Evolutionary conservation across 225 moss, liverwort and hornwort genomes (phyloP).

Genomic region (Sphagnum tenellum): DNA sequence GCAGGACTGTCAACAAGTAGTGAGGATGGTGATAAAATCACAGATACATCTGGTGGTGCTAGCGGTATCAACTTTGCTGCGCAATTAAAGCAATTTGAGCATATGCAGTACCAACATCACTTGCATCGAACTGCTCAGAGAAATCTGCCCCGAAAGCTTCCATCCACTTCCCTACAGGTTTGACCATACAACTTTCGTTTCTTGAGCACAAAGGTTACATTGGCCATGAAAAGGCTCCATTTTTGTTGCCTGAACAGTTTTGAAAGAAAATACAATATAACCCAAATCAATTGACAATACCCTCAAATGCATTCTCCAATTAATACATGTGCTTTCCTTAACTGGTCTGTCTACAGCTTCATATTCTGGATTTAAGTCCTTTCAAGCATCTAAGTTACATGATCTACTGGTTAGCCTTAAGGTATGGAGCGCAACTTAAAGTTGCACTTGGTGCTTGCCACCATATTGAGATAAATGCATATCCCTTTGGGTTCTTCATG

Average conservation of each 20-base stretch:
- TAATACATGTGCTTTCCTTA: too few relatives aligned
- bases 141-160: slow-evolving; percentile 46
- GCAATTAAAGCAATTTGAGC: slow-evolving; percentile 83
- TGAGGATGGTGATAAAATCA: slow-evolving; percentile 55
- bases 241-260: not conserved
- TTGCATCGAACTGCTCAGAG: slow-evolving; percentile 52
- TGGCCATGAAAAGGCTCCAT: too few relatives aligned
- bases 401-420: not conserved
- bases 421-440: not conserved
- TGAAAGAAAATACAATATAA: too few relatives aligned
- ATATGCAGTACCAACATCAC: slow-evolving; percentile 90
- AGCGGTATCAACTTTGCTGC: slow-evolving; percentile 71
- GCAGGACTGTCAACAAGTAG: slow-evolving; percentile 24
- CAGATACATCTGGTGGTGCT: slow-evolving; percentile 47
- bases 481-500: not conserved
- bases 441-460: not conserved
- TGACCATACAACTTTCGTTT: not conserved
- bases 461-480: not conserved
- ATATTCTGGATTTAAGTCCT: too few relatives aligned
- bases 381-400: too few relatives aligned
- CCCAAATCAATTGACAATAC: too few relatives aligned
- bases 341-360: too few relatives aligned
- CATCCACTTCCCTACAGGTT: slow-evolving; percentile 61
- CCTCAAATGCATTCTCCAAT: too few relatives aligned
- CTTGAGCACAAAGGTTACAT: too few relatives aligned